phyloP scores from a whole-genome alignment of 129 eudicot species.

The Artemisia tridentata region DNA sequence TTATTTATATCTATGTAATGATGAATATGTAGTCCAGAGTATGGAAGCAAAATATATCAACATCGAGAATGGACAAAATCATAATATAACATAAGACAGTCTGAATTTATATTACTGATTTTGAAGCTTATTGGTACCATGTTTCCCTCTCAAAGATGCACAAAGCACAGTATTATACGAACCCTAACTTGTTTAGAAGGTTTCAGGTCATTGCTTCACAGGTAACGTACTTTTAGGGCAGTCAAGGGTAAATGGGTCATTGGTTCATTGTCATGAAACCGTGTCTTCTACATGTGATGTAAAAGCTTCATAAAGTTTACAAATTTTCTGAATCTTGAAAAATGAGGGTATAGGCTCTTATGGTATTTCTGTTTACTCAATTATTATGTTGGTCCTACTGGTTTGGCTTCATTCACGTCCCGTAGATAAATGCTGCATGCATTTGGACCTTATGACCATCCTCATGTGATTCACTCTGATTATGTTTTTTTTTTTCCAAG shows the following conservation, averaged over 20 bases:
- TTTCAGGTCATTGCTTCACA: background rate
- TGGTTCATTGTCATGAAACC: conserved; percentile 6
- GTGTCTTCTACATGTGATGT: conserved; percentile 12
- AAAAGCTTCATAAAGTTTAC: background rate
- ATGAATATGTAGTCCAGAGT: conserved; percentile 18
- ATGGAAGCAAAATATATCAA: background rate
- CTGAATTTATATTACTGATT: background rate
- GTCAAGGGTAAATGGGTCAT: background rate
- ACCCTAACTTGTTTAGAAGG: background rate
- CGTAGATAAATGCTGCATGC: conserved; percentile 10
- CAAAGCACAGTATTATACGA: background rate
- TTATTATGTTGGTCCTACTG: conserved; percentile 27
- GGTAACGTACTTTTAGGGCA: background rate
- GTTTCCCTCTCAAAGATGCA: background rate
- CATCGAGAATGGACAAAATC: conserved; percentile 3
- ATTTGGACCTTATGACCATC: conserved; percentile 25
- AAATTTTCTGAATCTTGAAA: conserved; percentile 18
- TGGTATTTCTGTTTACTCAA: conserved; percentile 24
- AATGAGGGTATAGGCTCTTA: conserved; percentile 17
- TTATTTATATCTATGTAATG: conserved; percentile 24
- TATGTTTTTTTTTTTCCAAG: conserved; percentile 21
- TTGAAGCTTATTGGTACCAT: background rate
- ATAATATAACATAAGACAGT: background rate
- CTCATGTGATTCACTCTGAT: conserved; percentile 35
- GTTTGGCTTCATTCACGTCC: conserved; percentile 25